Conservation (phyloP, 2,329 filamentous ascomycete genomes). For the Paecilomyces formosus region DNA sequence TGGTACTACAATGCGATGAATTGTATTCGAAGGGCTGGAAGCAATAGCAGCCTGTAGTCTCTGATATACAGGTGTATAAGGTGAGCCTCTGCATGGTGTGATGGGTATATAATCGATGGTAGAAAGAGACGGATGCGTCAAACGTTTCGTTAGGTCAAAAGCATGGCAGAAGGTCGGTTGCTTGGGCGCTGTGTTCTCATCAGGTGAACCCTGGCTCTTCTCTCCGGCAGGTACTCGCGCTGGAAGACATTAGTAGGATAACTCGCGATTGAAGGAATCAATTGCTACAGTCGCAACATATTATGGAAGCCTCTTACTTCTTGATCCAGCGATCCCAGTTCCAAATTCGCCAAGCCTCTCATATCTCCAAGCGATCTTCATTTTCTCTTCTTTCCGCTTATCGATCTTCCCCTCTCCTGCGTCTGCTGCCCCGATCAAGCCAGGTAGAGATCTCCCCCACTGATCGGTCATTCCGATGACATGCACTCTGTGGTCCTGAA, state of each 20-base stretch:
- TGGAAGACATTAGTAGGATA: conserved; percentile 14
- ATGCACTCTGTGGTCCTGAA: conserved; percentile 85
- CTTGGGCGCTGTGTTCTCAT: conserved; percentile 10
- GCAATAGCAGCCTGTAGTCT: conserved; percentile 50
- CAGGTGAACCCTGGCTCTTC: conserved; percentile 37
- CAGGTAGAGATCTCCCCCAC: conserved; percentile 81
- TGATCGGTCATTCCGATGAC: conserved; percentile 70
- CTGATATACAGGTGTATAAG: conserved; percentile 58
- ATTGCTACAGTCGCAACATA: conserved; percentile 12
- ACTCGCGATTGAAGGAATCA: background rate
- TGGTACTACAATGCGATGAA: conserved; percentile 82
- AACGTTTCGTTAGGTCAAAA: conserved; percentile 63
- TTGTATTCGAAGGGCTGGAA: conserved; percentile 49
- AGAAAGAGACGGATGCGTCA: conserved; percentile 49
- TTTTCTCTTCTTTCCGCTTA: conserved; percentile 57
- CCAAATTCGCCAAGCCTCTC: conserved; percentile 71
- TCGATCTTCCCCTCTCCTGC: conserved; percentile 35
- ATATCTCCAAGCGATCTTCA: conserved; percentile 99
- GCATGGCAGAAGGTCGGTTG: conserved; percentile 58
- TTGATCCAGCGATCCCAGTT: conserved; percentile 43
- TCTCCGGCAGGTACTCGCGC: conserved; percentile 20
- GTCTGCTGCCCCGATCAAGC: conserved; percentile 50
- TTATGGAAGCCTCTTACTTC: conserved; percentile 47
- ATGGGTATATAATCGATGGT: conserved; percentile 48
- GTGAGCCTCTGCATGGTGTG: conserved; percentile 36